Evolutionary conservation across 2,329 filamentous ascomycete species (phyloP).

Genomic region (Penicillium sp.): DNA sequence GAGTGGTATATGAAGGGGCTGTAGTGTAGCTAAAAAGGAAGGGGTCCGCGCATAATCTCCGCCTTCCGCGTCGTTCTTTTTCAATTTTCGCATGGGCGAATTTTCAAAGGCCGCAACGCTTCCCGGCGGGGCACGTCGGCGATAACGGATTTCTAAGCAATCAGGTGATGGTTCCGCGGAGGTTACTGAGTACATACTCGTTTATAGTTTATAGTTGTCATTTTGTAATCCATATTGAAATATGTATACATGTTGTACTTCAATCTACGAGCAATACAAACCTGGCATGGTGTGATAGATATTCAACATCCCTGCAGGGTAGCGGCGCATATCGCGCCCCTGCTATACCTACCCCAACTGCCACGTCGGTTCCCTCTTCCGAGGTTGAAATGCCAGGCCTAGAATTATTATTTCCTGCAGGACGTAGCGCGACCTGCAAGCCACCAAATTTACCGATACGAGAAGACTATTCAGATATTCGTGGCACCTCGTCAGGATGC

Average conservation of each 20-base stretch:
- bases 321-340: conserved; percentile 7
- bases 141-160: conserved; percentile 27
- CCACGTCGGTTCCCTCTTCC: neutral
- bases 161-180: conserved; percentile 11
- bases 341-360: neutral
- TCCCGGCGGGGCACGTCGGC: conserved; percentile 22
- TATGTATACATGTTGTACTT: neutral
- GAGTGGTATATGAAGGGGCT: neutral
- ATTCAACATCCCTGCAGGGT: conserved; percentile 1
- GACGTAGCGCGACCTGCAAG: neutral
- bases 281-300: conserved; percentile 1
- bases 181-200: neutral
- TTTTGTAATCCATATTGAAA: neutral
- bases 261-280: neutral
- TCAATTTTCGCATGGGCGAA: conserved; percentile 22
- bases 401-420: neutral
- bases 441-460: conserved; percentile 1
- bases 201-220: too few species aligned
- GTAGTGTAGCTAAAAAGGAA: conserved; percentile 3
- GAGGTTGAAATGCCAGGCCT: neutral
- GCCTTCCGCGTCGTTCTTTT: conserved; percentile 20
- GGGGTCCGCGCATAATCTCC: conserved; percentile 13
- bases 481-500: neutral
- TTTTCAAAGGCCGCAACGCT: conserved; percentile 17
- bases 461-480: neutral